A percentile compares a stretch with the other conserved stretches of the same genome.
Evolutionary conservation across 2,329 filamentous ascomycete genomes (phyloP).

Genomic region (Alternaria dauci): DNA sequence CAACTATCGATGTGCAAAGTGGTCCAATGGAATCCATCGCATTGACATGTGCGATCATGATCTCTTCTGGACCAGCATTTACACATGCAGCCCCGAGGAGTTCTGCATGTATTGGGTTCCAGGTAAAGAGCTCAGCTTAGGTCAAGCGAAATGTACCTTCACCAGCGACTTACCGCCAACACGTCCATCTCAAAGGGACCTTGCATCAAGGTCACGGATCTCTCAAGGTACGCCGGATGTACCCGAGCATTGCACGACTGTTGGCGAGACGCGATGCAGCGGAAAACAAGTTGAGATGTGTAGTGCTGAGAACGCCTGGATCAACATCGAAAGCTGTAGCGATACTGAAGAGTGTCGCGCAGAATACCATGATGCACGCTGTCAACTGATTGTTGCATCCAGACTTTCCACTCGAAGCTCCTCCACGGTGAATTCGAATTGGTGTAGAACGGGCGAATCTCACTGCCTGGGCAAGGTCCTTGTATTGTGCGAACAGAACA

Average conservation of each 20-base stretch:
- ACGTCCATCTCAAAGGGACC: not conserved
- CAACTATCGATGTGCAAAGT: not conserved
- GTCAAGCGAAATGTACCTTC: not conserved
- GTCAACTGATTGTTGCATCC: not conserved
- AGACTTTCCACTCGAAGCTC: not conserved
- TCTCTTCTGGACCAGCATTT: not conserved
- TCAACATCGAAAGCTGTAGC: not conserved
- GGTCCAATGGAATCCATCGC: not conserved
- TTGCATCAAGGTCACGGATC: not conserved
- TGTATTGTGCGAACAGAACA: not conserved
- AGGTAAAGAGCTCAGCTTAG: not conserved
- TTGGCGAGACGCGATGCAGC: not conserved
- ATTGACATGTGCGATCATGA: not conserved
- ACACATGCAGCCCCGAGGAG: not conserved
- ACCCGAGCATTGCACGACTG: not conserved
- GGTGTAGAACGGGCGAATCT: not conserved
- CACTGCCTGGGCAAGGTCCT: not conserved
- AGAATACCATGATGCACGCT: not conserved
- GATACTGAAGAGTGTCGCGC: not conserved
- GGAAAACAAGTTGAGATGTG: not conserved
- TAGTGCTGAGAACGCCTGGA: not conserved
- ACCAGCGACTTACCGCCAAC: not conserved
- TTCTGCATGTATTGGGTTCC: constrained; percentile 1
- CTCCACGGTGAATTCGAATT: not conserved
- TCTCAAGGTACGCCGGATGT: not conserved